Conservation (phyloP, 139 green algal genomes). For the Pleodorina starrii region DNA sequence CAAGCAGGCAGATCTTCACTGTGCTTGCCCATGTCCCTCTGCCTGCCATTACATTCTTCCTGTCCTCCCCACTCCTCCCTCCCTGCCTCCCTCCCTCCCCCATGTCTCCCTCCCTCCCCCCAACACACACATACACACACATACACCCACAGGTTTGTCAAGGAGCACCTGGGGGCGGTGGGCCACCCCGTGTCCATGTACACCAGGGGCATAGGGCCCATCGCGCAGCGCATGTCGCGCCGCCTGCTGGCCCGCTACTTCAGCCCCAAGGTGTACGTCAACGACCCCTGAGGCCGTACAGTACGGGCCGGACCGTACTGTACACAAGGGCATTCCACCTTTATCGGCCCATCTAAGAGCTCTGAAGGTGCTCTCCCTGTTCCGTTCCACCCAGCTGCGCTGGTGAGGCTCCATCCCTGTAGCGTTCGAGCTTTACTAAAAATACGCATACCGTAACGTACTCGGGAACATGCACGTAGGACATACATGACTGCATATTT, state of each 20-base stretch:
- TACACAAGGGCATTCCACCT: too few species aligned
- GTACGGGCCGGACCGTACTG: too few species aligned
- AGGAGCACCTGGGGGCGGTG: slow-evolving; percentile 45
- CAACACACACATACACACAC: too few species aligned
- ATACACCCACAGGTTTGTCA: slow-evolving; percentile 18
- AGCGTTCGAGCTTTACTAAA: too few species aligned
- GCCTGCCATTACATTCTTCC: neutral
- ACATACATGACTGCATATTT: too few species aligned
- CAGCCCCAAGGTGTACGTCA: neutral
- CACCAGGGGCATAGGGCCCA: slow-evolving; percentile 39
- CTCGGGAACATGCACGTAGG: too few species aligned
- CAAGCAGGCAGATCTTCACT: too few species aligned
- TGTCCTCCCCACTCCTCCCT: neutral
- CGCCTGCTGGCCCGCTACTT: slow-evolving; percentile 22
- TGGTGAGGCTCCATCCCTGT: too few species aligned
- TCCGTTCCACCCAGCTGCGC: too few species aligned
- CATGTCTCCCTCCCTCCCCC: neutral
- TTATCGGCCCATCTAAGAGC: too few species aligned
- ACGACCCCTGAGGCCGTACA: slow-evolving; percentile 45
- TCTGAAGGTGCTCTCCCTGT: too few species aligned
- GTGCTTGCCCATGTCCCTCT: neutral
- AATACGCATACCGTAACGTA: too few species aligned
- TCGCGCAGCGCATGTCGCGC: neutral
- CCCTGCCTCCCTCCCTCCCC: neutral
- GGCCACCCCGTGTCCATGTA: slow-evolving; percentile 31